phyloP scores from a whole-genome alignment of 768 basidiomycete species.

The Trametes maxima region DNA sequence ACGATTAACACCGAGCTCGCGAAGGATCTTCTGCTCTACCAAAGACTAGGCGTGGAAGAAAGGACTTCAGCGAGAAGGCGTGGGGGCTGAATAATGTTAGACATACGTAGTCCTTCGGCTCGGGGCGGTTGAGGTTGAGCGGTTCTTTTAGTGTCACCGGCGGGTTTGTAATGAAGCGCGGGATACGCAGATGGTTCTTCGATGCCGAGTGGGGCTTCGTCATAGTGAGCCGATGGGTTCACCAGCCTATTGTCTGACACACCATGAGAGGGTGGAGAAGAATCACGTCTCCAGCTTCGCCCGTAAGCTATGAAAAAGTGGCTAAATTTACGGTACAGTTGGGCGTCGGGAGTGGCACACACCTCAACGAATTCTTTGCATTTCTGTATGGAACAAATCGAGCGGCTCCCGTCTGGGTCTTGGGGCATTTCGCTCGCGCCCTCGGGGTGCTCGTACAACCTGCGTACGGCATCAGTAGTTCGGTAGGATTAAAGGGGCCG shows the following conservation, averaged over 20 bases:
- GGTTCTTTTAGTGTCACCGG: constrained; percentile 38
- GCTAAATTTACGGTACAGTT: background rate
- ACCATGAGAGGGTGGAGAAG: constrained; percentile 42
- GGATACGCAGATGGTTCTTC: constrained; percentile 37
- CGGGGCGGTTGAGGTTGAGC: constrained; percentile 35
- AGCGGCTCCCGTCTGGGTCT: constrained; percentile 28
- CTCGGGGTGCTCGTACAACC: constrained; percentile 29
- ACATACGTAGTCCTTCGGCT: constrained; percentile 33
- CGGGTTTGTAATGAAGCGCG: constrained; percentile 43
- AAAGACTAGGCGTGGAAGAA: constrained; percentile 24
- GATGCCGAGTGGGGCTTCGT: constrained; percentile 37
- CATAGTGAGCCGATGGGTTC: background rate
- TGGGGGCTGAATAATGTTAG: too few species aligned
- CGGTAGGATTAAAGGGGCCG: background rate
- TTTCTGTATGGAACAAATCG: constrained; percentile 21
- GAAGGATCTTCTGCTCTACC: constrained; percentile 40
- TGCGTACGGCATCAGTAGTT: background rate
- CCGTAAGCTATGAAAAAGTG: constrained; percentile 31
- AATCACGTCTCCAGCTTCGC: constrained; percentile 40
- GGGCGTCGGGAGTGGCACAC: background rate
- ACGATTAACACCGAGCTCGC: constrained; percentile 32
- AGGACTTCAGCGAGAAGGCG: too few species aligned
- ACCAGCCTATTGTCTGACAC: background rate
- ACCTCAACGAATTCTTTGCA: constrained; percentile 33
- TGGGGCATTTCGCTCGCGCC: constrained; percentile 20